Conservation (phyloP, 768 basidiomycete species). For the Lactarius psammicola region DNA sequence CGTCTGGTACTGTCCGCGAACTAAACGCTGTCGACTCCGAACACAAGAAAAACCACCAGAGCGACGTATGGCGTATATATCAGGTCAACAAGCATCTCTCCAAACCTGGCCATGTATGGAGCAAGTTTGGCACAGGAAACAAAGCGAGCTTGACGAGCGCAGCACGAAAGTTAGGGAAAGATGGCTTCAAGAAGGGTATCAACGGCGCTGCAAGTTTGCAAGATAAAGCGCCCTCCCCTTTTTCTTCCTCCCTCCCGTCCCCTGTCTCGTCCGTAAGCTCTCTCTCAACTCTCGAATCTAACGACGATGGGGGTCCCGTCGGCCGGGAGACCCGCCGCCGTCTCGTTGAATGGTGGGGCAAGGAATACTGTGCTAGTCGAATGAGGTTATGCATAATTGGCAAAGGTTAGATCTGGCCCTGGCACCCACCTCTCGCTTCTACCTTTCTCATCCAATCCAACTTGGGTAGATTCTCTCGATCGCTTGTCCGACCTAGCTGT, state of each 20-base stretch:
- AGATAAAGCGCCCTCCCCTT: constrained; percentile 29
- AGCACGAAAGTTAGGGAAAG: constrained; percentile 54
- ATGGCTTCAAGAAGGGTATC: constrained; percentile 39
- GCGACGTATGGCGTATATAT: constrained; percentile 90
- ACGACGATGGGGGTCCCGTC: constrained; percentile 62
- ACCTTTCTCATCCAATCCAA: constrained; percentile 2
- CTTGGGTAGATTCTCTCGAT: constrained; percentile 65
- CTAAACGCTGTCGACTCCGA: constrained; percentile 96
- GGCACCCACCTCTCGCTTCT: constrained; percentile 5
- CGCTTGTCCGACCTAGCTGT: constrained; percentile 63
- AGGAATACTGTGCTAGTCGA: constrained; percentile 77
- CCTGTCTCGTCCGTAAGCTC: constrained; percentile 59
- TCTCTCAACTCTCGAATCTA: constrained; percentile 50
- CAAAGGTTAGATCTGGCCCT: constrained; percentile 50
- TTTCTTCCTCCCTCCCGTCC: constrained; percentile 50
- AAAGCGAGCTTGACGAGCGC: constrained; percentile 66
- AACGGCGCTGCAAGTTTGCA: constrained; percentile 37
- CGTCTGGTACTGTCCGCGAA: constrained; percentile 84
- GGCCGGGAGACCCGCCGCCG: constrained; percentile 79
- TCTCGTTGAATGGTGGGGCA: constrained; percentile 80
- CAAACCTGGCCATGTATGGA: constrained; percentile 77
- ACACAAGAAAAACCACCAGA: constrained; percentile 93
- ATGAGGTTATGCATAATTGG: constrained; percentile 82
- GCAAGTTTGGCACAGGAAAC: constrained; percentile 90
- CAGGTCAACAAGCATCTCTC: constrained; percentile 89